phyloP scores from a whole-genome alignment of 768 basidiomycete genomes.

The Trametes cingulata region DNA sequence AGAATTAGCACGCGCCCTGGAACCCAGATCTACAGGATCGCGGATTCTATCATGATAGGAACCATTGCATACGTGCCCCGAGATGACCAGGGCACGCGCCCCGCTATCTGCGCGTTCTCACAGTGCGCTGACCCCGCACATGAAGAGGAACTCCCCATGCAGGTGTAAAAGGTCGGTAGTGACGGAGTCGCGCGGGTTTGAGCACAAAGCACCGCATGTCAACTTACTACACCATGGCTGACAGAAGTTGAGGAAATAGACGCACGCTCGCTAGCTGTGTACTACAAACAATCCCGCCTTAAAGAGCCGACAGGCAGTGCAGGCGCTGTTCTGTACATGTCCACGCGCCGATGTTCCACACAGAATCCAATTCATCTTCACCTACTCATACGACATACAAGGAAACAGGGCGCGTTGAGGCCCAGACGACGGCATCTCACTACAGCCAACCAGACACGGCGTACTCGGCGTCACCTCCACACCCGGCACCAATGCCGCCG shows the following conservation, averaged over 20 bases:
- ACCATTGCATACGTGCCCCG: neutral
- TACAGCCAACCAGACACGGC: slow-evolving; percentile 5
- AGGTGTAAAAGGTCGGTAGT: no score
- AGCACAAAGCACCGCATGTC: no score
- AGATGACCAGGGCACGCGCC: no score
- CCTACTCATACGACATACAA: slow-evolving; percentile 7
- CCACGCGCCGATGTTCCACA: neutral
- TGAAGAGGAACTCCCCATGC: no score
- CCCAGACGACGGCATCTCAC: slow-evolving; percentile 21
- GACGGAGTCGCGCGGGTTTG: no score
- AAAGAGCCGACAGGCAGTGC: neutral
- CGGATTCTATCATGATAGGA: slow-evolving; percentile 12
- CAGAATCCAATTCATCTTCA: neutral
- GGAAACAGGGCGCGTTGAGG: slow-evolving; percentile 30
- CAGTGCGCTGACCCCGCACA: neutral
- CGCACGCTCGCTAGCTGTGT: no score
- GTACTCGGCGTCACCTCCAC: slow-evolving; percentile 10
- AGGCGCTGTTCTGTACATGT: neutral
- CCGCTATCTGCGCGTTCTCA: neutral
- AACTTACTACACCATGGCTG: no score
- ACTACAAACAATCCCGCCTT: no score
- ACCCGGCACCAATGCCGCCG: slow-evolving; percentile 9
- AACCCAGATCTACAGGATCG: neutral
- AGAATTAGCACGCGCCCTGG: neutral
- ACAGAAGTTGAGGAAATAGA: no score